Base-by-base conservation (phyloP, 441 rosid genomes). In the Erodium texanum region DNA sequence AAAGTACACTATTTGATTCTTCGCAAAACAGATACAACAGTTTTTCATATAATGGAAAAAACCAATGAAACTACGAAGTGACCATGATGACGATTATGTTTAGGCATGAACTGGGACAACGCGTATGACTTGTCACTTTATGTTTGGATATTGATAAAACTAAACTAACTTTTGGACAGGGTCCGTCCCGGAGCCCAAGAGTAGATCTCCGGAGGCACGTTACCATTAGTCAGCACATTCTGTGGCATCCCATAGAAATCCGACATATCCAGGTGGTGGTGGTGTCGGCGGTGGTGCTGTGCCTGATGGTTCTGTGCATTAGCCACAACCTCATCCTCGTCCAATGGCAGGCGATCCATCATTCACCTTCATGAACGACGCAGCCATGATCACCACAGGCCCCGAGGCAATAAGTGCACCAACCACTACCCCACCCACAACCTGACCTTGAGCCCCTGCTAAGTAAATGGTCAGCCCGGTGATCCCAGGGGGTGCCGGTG, bases 361-460 rank as follows among this genome's bases (percentile, higher is more conserved):
- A 84, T 83, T 83, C 36, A 84, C 89, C 5, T 88, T 88, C 90
- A 82, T 83, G 82, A 88, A 88, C 10, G 93, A 84, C 0, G 90
- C 85, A 11, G 86, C 88, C 89, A 86, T 84, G 75, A 88, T 77
- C 61, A 86, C 82, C 54, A 88, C 93, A 62, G 89, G 93, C 62
- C 93, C 93, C 0, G 93, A 88, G 45, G 93, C 89, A 18, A 86
- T 78, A 7, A 88, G 81, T 64, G 87, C 74, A 56, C 90, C 90
- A 24, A 82, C 88, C n/a, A 88, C 86, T 14, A 73, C 85, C 62
- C 93, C 93, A 22, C 93, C 93, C 34, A 88, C 88, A 19, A 88
- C 87, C 70, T 88, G 93, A 20, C 93, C 93, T 45, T 88, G 93
- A 58, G 84, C 82, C 45, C 93, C 93, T 2, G 90, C 82, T 12